Evolutionary conservation across 2,329 filamentous ascomycete species (phyloP).

Genomic region (Xenoacremonium recifei): DNA sequence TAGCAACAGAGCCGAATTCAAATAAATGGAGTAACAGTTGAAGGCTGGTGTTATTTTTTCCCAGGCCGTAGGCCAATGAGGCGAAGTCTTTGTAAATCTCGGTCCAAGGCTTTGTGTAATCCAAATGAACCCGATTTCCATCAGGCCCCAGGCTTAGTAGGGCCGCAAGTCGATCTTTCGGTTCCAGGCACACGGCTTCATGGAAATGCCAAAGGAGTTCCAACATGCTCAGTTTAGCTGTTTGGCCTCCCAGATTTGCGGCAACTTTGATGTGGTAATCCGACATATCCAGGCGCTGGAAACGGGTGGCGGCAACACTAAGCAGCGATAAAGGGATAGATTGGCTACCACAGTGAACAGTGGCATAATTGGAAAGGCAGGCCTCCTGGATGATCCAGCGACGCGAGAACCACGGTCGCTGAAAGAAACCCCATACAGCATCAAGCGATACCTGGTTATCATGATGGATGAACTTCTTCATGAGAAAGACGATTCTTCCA

Average conservation of each 20-base stretch:
- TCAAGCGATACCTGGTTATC: background rate
- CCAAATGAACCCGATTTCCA: background rate
- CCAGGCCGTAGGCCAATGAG: background rate
- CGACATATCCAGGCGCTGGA: constrained; percentile 1
- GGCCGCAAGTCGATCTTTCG: constrained; percentile 5
- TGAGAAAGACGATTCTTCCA: background rate
- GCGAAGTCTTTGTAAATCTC: constrained; percentile 1
- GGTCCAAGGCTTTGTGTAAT: constrained; percentile 1
- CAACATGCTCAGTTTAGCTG: constrained; percentile 1
- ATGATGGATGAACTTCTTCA: background rate
- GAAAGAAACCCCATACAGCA: constrained; percentile 1
- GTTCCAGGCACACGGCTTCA: constrained; percentile 1
- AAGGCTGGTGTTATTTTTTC: constrained; percentile 1
- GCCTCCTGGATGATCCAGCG: constrained; percentile 10
- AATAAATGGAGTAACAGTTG: constrained; percentile 5
- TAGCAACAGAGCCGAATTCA: constrained; percentile 5
- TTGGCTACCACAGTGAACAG: constrained; percentile 2
- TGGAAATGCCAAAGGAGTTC: constrained; percentile 8
- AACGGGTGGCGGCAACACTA: background rate
- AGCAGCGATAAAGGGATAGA: constrained; percentile 5
- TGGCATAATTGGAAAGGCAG: constrained; percentile 5
- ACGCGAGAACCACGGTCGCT: constrained; percentile 6
- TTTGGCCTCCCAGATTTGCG: background rate
- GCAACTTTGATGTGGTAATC: background rate
- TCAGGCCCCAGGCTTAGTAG: background rate